Conservation (phyloP, 345 rosid species). For the Corchorus capsularis region DNA sequence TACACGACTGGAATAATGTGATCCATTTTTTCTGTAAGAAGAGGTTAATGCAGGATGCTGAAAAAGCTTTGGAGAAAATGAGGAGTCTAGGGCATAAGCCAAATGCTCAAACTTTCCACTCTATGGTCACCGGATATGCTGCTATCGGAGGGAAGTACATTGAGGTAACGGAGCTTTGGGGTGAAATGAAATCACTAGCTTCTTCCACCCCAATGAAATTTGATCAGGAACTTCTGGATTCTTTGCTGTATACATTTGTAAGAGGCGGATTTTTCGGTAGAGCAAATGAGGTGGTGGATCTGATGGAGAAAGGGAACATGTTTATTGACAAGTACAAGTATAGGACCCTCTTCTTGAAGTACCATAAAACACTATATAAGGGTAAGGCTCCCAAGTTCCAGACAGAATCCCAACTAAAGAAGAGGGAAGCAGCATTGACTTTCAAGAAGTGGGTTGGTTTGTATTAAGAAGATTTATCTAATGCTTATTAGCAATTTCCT, state of each 20-base stretch:
- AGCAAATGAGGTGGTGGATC: constrained; percentile 80
- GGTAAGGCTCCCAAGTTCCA: constrained; percentile 88
- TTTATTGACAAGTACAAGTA: constrained; percentile 92
- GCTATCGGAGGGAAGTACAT: constrained; percentile 82
- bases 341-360: constrained; percentile 79
- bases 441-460: constrained; percentile 89
- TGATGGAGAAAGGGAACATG: constrained; percentile 83
- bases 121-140: constrained; percentile 91
- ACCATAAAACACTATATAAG: constrained; percentile 84
- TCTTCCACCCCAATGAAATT: constrained; percentile 65
- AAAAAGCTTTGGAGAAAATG: constrained; percentile 85
- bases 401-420: constrained; percentile 77
- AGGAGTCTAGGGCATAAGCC: constrained; percentile 79
- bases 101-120: constrained; percentile 93
- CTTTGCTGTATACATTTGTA: constrained; percentile 84
- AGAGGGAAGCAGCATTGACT: constrained; percentile 68
- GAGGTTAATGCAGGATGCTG: constrained; percentile 94
- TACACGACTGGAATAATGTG: constrained; percentile 91
- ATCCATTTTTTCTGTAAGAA: constrained; percentile 89
- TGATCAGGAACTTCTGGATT: constrained; percentile 92
- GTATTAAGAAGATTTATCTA: constrained; percentile 30
- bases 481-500: no score
- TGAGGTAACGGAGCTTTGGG: constrained; percentile 95
- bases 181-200: constrained; percentile 87
- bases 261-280: constrained; percentile 83